Conservation (phyloP, 2,329 filamentous ascomycete genomes). For the Pseudogymnoascus sp. region DNA sequence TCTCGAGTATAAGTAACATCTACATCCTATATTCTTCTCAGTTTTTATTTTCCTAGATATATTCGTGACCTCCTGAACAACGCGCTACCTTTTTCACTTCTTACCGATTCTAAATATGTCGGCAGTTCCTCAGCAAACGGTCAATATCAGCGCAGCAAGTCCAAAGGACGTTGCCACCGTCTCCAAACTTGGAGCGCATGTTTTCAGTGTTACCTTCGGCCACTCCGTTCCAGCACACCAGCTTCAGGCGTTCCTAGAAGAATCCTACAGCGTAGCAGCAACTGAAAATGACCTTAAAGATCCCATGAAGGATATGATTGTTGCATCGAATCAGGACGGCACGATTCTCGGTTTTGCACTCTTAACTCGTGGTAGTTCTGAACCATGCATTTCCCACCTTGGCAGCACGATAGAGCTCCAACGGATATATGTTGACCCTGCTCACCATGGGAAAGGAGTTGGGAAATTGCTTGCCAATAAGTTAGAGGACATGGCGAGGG, state of each 20-base stretch:
- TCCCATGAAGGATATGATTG: slow-evolving; percentile 22
- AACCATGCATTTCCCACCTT: slow-evolving; percentile 32
- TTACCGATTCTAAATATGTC: background rate
- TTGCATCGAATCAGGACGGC: slow-evolving; percentile 23
- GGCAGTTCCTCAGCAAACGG: background rate
- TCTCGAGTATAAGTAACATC: background rate
- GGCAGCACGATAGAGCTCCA: slow-evolving; percentile 33
- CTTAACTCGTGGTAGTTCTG: slow-evolving; percentile 31
- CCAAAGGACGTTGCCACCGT: slow-evolving; percentile 28
- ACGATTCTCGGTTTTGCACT: slow-evolving; percentile 35
- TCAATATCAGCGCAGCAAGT: slow-evolving; percentile 24
- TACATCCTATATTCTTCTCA: background rate
- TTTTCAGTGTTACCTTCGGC: slow-evolving; percentile 37
- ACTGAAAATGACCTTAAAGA: slow-evolving; percentile 23
- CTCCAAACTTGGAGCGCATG: slow-evolving; percentile 28
- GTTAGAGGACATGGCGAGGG: slow-evolving; percentile 30
- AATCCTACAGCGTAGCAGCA: slow-evolving; percentile 29
- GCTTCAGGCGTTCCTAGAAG: slow-evolving; percentile 32
- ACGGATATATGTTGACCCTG: slow-evolving; percentile 35
- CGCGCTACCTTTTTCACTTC: background rate
- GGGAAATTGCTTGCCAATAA: slow-evolving; percentile 29
- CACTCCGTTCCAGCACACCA: slow-evolving; percentile 34
- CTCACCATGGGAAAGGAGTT: slow-evolving; percentile 33
- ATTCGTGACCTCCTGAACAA: background rate
- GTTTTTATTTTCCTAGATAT: background rate